Percentiles rank a stretch among this genome's conserved stretches.
Conservation (phyloP, 164 flowering plant species). For the Piper betle region DNA sequence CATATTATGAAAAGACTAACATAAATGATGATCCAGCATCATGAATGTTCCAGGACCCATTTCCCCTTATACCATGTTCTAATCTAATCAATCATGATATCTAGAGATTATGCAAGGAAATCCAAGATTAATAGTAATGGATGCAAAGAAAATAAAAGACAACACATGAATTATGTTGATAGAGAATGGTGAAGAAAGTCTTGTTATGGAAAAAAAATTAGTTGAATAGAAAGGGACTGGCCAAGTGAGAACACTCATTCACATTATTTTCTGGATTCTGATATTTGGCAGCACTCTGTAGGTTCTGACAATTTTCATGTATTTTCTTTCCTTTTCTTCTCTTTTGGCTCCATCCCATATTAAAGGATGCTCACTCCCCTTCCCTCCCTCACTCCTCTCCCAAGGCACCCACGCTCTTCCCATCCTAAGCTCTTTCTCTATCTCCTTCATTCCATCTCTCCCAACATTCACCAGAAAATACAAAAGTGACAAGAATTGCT, state of each 20-base stretch:
- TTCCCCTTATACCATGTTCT: too few species aligned
- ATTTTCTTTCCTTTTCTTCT: slow-evolving; percentile 1
- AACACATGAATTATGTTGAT: slow-evolving; percentile 7
- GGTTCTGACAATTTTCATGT: slow-evolving; percentile 15
- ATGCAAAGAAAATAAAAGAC: background rate
- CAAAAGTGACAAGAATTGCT: slow-evolving; percentile 5
- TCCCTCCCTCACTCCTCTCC: background rate
- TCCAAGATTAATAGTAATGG: background rate
- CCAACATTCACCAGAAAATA: background rate
- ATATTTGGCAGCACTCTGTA: slow-evolving; percentile 18
- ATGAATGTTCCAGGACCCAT: background rate
- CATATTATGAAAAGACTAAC: background rate
- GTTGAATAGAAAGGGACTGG: slow-evolving; percentile 2
- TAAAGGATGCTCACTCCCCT: slow-evolving; percentile 21
- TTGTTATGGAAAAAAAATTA: background rate
- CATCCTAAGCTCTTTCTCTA: background rate
- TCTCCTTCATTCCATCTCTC: slow-evolving; percentile 4
- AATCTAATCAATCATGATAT: too few species aligned
- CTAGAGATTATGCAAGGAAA: background rate
- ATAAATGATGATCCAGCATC: too few species aligned
- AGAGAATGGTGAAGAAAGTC: background rate
- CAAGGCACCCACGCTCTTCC: background rate
- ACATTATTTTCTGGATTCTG: slow-evolving; percentile 17
- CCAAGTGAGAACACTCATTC: slow-evolving; percentile 5
- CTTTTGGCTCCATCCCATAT: slow-evolving; percentile 20